Base-by-base conservation (phyloP, 768 basidiomycete genomes). In the Hericium erinaceus region DNA sequence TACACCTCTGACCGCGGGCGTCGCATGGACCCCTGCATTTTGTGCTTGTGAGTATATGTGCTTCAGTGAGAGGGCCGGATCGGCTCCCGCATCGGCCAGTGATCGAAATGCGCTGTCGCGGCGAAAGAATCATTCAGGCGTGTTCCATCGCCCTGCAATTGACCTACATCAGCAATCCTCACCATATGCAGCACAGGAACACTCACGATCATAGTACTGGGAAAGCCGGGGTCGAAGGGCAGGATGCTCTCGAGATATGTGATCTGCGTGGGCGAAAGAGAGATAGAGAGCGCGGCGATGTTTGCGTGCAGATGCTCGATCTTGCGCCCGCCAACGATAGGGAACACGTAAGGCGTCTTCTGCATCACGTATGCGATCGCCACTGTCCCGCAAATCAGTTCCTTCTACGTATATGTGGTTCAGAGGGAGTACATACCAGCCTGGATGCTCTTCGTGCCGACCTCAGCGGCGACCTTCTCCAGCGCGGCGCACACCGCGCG, bases 291-390 rank as follows among this genome's bases (percentile, higher is more conserved):
- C 6, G 80, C 79, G 61, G 80, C 75, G 22, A 81, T 58, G 63
- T 82, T 83, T 39, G 73, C 73, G 38, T 70, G 49, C 33, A 82
- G 65, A 28, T 82, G 77, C 64, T 80, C 78, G 52, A 79, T 66
- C 62, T 80, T 82, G 52, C 78, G 72, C 0, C 78, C 76, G 2
- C 79, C 79, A 28, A 51, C 28, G 24, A 51, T 26, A 8, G 49
- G 49, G 24, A 51, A 51, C 15, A 51, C 49, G 22, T 24, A 81
- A 65, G 59, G 74, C 9, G 76, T 71, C 65, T 82, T 83, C 41
- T 80, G 77, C 69, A 82, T 70, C 11, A 82, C 68, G 57, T 80
- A 81, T 16, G 78, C 78, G 56, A 82, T 76, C 6, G 79, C 77
- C 4, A 80, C 77, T 77, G 44, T 22, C 26, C 26, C 49, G 13